Conservation (phyloP, 1,284 basidiomycete species). For the Cutaneotrichosporon spelunceum region DNA sequence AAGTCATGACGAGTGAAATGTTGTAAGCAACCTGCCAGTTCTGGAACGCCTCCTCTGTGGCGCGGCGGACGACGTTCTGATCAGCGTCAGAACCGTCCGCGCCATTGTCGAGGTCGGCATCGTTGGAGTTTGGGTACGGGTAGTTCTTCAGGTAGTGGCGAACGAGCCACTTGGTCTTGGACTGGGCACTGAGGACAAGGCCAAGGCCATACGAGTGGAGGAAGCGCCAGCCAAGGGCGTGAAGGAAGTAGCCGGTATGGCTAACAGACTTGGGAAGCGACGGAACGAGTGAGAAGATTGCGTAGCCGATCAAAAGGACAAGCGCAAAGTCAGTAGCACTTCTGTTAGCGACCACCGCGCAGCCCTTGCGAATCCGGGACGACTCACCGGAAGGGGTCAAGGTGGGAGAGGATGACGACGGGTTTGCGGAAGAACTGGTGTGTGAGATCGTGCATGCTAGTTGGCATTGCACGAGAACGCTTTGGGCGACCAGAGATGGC, state of each 20-base stretch:
- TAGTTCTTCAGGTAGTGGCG: slow-evolving; percentile 91
- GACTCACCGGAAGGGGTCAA: slow-evolving; percentile 76
- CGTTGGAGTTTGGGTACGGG: slow-evolving; percentile 62
- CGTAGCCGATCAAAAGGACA: slow-evolving; percentile 60
- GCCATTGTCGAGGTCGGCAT: slow-evolving; percentile 75
- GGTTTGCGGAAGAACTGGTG: slow-evolving; percentile 90
- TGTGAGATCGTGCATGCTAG: slow-evolving; percentile 82
- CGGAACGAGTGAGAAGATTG: slow-evolving; percentile 53
- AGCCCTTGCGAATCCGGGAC: neutral
- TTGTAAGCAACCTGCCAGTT: slow-evolving; percentile 97
- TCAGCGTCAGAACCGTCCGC: slow-evolving; percentile 54
- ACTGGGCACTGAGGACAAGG: slow-evolving; percentile 75
- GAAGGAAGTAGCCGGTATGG: slow-evolving; percentile 68
- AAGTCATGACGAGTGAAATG: slow-evolving; percentile 89
- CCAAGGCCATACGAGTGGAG: slow-evolving; percentile 90
- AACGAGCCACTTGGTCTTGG: slow-evolving; percentile 81
- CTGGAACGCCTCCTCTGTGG: slow-evolving; percentile 83
- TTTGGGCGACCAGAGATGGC: slow-evolving; percentile 1
- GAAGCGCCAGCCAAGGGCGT: slow-evolving; percentile 80
- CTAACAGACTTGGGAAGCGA: slow-evolving; percentile 49
- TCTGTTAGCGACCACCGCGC: slow-evolving; percentile 11
- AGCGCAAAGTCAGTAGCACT: slow-evolving; percentile 68
- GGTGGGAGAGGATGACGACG: slow-evolving; percentile 71
- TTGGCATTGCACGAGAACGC: slow-evolving; percentile 30
- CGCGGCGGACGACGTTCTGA: slow-evolving; percentile 58